Base-by-base conservation (phyloP, 805 yeast species). In the Yarrowia osloensis region DNA sequence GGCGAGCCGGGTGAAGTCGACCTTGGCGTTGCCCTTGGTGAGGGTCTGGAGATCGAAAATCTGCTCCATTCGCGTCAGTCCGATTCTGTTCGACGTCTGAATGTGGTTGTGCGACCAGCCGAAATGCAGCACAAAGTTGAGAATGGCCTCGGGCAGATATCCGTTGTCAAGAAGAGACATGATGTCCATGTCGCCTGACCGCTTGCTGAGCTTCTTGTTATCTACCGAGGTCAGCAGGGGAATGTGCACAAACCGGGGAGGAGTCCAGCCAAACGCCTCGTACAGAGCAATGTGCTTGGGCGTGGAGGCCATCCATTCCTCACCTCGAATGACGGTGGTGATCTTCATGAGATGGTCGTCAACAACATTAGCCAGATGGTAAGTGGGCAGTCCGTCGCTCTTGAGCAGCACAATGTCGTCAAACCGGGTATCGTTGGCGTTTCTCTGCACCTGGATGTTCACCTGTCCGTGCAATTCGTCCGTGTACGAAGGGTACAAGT, bases 251-350 rank as follows among this genome's bases (percentile, higher is more conserved):
- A 86, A 95, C 21, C 81, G 73, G 0, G 99, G 99, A 0, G 89
- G 85, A 0, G 73, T 70, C 98, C 98, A 94, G 0, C 90, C 91
- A 74, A 94, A 88, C 0, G 97, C 96, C 19, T 82, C 72, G 74
- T 95, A 96, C 63, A 95, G 76, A 0, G 97, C 94, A 54, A 92
- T 82, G 73, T 95, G 99, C 72, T 93, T 94, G 1, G 98, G 97
- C 0, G 99, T 95, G 0, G 98, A 91, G 0, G 97, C 89, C 12
- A 95, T 79, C 99, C 99, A 95, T 76, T 95, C 99, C 74, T 95
- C 99, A 37, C 99, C 99, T 71, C 99, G 82, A 5, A 95, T 86
- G 9, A 95, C 99, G 77, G 95, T 98, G 0, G 97, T 90, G 50
- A 95, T 89, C 54, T 86, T 77, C 99, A 95, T 95, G 55, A 90